Conservation (phyloP, 805 yeast species). For the Candida ponderosae region DNA sequence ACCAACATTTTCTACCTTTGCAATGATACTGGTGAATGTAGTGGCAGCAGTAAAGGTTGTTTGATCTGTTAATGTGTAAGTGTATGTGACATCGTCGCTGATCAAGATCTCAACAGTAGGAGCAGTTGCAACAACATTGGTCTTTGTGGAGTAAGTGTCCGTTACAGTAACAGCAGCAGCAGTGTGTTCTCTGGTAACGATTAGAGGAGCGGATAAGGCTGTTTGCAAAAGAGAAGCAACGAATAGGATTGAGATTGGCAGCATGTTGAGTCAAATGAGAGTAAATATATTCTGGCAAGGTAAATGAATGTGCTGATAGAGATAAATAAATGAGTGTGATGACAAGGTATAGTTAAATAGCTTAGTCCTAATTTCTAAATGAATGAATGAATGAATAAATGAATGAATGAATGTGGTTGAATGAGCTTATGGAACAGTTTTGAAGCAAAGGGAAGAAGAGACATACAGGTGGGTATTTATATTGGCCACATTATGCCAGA, state of each 20-base stretch:
- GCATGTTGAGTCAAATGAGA: no score
- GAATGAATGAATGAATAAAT: not conserved
- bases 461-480: no score
- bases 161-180: conserved; percentile 45
- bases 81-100: conserved; percentile 27
- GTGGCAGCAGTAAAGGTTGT: conserved; percentile 26
- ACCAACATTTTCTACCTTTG: conserved; percentile 6
- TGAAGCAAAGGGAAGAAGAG: no score
- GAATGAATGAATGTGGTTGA: not conserved
- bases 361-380: not conserved
- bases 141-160: conserved; percentile 31
- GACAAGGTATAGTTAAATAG: not conserved
- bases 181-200: conserved; percentile 48
- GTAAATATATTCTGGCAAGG: not conserved
- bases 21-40: conserved; percentile 22
- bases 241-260: conserved; percentile 7
- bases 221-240: conserved; percentile 17
- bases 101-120: conserved; percentile 32
- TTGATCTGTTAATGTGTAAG: conserved; percentile 30
- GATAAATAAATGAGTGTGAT: not conserved
- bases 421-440: not conserved
- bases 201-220: conserved; percentile 25
- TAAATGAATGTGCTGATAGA: not conserved
- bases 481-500: no score
- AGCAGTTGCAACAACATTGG: conserved; percentile 26